A percentile compares a stretch with the other conserved stretches of the same genome.
phyloP scores from a whole-genome alignment of 2,329 filamentous ascomycete genomes.

The Sporothrix inflata region DNA sequence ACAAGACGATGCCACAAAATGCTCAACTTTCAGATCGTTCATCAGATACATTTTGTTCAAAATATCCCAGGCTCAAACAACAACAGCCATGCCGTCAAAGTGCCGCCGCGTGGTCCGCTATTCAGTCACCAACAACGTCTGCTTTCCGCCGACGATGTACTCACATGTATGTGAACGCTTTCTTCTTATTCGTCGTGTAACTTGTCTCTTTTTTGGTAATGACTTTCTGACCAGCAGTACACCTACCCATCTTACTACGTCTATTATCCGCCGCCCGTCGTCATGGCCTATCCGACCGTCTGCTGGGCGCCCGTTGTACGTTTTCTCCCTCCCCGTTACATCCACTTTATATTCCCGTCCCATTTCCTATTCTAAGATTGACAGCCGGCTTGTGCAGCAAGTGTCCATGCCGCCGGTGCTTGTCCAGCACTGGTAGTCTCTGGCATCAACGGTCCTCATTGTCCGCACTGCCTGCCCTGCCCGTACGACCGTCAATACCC shows the following conservation, averaged over 20 bases:
- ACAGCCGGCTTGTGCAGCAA: not conserved
- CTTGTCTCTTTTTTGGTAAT: too few relatives aligned
- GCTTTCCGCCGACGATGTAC: not conserved
- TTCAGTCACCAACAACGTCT: constrained; percentile 11
- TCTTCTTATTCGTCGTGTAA: too few relatives aligned
- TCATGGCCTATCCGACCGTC: constrained; percentile 19
- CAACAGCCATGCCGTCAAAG: not conserved
- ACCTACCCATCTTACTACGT: constrained; percentile 1
- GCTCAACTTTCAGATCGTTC: not conserved
- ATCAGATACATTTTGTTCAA: not conserved
- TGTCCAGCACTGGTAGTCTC: not conserved
- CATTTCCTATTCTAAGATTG: not conserved
- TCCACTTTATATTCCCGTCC: not conserved
- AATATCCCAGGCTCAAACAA: not conserved
- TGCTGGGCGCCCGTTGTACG: constrained; percentile 12
- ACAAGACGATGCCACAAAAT: not conserved
- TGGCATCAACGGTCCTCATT: not conserved
- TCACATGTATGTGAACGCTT: not conserved
- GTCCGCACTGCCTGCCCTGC: not conserved
- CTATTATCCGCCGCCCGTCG: not conserved
- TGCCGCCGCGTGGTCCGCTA: constrained; percentile 13
- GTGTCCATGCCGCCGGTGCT: not conserved
- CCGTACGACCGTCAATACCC: not conserved
- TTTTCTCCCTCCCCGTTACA: not conserved
- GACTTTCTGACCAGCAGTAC: too few relatives aligned